A percentile compares a stretch with the other conserved stretches of the same genome.
Conservation (phyloP, 257 asterid species). For the Nicotiana paniculata region DNA sequence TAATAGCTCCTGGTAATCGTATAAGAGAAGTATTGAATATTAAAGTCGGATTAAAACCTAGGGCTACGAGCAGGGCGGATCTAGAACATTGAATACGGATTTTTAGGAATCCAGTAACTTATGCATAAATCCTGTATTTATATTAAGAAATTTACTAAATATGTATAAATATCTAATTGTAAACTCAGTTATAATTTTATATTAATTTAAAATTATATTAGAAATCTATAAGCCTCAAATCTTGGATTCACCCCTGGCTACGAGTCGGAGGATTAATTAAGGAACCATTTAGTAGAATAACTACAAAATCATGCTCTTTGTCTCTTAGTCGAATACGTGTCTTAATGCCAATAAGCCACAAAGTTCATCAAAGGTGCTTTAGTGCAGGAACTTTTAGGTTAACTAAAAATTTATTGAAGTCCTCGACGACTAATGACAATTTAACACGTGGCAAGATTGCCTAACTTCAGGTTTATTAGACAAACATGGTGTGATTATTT, state of each 20-base stretch:
- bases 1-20: background rate
- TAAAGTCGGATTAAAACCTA: background rate
- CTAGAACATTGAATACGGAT: too few relatives aligned
- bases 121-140: too few relatives aligned
- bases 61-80: background rate
- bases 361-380: background rate
- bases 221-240: too few relatives aligned
- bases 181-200: too few relatives aligned
- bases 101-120: too few relatives aligned
- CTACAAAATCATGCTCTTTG: background rate
- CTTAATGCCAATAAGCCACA: background rate
- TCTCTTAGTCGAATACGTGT: background rate
- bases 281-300: background rate
- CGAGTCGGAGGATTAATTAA: background rate
- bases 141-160: too few relatives aligned
- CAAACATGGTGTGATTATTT: background rate
- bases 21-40: background rate
- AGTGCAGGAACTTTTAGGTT: background rate
- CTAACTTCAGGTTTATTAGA: background rate
- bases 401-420: background rate
- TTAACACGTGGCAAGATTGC: background rate
- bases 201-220: too few relatives aligned
- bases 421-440: background rate
- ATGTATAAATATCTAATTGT: too few relatives aligned
- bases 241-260: background rate